Conservation (phyloP, 164 flowering plant species). For the Annona squamosa region DNA sequence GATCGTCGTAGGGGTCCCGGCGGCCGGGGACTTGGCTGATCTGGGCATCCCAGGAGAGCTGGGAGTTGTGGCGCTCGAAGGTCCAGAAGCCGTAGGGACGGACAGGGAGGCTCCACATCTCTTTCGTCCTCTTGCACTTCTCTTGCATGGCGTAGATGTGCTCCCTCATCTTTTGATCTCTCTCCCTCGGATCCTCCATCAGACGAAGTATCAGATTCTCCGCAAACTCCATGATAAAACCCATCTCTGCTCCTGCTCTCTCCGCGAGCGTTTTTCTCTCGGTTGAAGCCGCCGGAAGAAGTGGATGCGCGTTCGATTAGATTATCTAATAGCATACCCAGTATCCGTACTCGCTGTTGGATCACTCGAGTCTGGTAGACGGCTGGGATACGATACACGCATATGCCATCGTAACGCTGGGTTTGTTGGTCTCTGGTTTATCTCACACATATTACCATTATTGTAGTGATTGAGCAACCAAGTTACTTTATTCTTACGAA, state of each 20-base stretch:
- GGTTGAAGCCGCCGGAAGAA: not conserved
- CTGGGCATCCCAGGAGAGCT: constrained; percentile 75
- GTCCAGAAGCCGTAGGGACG: constrained; percentile 99
- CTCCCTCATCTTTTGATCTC: constrained; percentile 69
- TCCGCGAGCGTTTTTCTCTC: not conserved
- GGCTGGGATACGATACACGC: too few species aligned
- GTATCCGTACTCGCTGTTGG: too few species aligned
- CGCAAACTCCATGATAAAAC: constrained; percentile 87
- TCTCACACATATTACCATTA: too few species aligned
- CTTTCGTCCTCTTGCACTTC: constrained; percentile 72
- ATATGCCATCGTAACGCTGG: too few species aligned
- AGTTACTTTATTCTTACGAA: too few species aligned
- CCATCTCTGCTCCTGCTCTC: constrained; percentile 23
- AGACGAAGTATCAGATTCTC: constrained; percentile 66
- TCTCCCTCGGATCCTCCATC: constrained; percentile 91
- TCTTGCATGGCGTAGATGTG: constrained; percentile 60
- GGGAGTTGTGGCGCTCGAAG: constrained; percentile 83
- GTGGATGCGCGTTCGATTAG: too few species aligned
- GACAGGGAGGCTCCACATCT: constrained; percentile 80
- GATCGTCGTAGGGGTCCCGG: constrained; percentile 83
- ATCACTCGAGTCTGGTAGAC: too few species aligned
- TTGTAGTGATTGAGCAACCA: too few species aligned
- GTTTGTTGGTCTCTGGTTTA: too few species aligned
- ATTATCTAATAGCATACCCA: too few species aligned
- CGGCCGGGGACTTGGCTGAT: constrained; percentile 81